Conservation (phyloP, 345 rosid species). For the Citrus glauca region DNA sequence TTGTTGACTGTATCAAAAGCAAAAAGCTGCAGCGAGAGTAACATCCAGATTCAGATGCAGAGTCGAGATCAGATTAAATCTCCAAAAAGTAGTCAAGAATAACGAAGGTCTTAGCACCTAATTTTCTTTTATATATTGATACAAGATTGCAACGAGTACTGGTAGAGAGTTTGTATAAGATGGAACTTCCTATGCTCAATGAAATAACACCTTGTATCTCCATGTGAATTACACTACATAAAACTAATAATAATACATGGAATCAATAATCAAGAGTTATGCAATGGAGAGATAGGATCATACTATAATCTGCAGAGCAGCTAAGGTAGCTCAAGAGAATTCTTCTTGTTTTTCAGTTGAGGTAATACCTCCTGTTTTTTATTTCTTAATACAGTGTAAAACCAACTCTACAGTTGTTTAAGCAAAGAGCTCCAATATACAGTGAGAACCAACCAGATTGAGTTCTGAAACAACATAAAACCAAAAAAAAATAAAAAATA, state of each 20-base stretch:
- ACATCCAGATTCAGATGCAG: background rate
- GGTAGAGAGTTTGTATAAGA: background rate
- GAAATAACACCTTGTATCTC: background rate
- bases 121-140: no score
- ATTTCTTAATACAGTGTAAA: background rate
- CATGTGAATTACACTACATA: background rate
- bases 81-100: background rate
- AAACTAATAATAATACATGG: background rate
- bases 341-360: background rate
- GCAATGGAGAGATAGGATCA: background rate
- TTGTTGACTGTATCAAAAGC: slow-evolving; percentile 87
- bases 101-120: background rate
- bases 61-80: background rate
- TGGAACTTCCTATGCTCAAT: background rate
- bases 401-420: background rate
- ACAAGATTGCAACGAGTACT: background rate
- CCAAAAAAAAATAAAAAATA: no score
- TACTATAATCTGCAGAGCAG: background rate
- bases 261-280: background rate
- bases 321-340: background rate
- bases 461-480: background rate
- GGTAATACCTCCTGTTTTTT: background rate
- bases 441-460: background rate
- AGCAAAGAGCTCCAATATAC: background rate
- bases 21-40: slow-evolving; percentile 58